A percentile compares a stretch with the other conserved stretches of the same genome.
These are phyloP conservation scores for Tetradesmus obliquus DNA, from an alignment of 139 green algal species.

Conservation along the genomic window DNA sequence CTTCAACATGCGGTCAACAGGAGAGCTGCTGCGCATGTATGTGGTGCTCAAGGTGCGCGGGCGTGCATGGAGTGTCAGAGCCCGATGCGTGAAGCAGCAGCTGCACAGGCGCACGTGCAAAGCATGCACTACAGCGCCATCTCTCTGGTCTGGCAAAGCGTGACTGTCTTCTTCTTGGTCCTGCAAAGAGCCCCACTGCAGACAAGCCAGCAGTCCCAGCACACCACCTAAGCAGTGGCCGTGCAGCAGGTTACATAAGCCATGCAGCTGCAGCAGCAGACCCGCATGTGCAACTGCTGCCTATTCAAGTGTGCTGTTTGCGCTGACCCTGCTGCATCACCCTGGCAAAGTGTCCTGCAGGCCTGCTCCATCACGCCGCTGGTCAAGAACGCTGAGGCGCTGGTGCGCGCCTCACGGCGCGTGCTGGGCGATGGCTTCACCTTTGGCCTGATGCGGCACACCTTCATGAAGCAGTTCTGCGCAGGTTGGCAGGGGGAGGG, in stretches of 20 bases:
- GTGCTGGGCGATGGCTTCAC: constrained; percentile 69
- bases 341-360: background rate
- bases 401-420: constrained; percentile 58
- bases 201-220: too few species aligned
- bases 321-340: too few species aligned
- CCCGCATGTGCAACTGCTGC: too few species aligned
- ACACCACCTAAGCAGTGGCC: too few species aligned
- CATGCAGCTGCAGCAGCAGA: too few species aligned
- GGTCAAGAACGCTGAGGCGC: constrained; percentile 52
- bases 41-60: constrained; percentile 45
- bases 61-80: background rate
- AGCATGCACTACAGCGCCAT: background rate
- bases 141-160: too few species aligned
- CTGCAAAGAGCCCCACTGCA: too few species aligned
- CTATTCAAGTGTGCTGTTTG: too few species aligned
- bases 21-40: constrained; percentile 52
- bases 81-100: background rate
- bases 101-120: background rate
- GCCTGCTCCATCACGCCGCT: constrained; percentile 25
- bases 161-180: too few species aligned
- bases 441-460: constrained; percentile 70
- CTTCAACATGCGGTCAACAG: constrained; percentile 44
- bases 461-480: constrained; percentile 93
- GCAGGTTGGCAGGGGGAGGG: constrained; percentile 68
- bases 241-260: too few species aligned